These are phyloP conservation scores for Hymenoscyphus occultus DNA, from an alignment of 2,329 filamentous ascomycete species.

Conservation along the genomic window DNA sequence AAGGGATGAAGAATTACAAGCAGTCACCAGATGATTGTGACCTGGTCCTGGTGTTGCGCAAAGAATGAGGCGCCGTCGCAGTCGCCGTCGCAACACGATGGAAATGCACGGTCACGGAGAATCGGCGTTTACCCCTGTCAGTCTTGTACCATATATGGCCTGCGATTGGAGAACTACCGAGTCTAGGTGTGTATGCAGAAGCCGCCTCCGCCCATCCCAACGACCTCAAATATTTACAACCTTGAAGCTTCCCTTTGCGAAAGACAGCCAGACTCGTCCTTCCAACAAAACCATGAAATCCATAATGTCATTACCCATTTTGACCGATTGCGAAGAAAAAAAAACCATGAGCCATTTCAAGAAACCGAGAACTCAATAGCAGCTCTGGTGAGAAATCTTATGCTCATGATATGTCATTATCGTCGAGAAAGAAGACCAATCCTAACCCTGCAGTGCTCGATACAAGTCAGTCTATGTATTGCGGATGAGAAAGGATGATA, in stretches of 20 bases:
- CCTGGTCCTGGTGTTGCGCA: background rate
- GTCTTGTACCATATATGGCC: background rate
- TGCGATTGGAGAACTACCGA: slow-evolving; percentile 1
- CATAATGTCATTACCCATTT: background rate
- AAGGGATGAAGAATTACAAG: background rate
- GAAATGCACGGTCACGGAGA: slow-evolving; percentile 2
- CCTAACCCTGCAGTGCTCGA: background rate
- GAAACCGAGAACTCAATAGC: background rate
- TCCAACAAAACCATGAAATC: background rate
- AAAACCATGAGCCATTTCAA: background rate
- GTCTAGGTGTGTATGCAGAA: background rate
- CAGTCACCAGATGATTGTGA: slow-evolving; percentile 3
- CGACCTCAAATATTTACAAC: slow-evolving; percentile 4
- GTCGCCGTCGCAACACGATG: too few species aligned
- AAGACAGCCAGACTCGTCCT: background rate
- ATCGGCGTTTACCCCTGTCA: background rate
- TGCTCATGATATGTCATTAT: background rate
- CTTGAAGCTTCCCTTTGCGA: background rate
- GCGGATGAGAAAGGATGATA: background rate
- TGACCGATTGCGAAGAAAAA: background rate
- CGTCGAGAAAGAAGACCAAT: background rate
- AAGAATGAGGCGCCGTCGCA: background rate
- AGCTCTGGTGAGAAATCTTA: background rate
- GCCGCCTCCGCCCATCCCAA: background rate
- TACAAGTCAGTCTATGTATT: background rate